Evolutionary conservation across 2,329 filamentous ascomycete genomes (phyloP).

Genomic region (Aureobasidium subglaciale): DNA sequence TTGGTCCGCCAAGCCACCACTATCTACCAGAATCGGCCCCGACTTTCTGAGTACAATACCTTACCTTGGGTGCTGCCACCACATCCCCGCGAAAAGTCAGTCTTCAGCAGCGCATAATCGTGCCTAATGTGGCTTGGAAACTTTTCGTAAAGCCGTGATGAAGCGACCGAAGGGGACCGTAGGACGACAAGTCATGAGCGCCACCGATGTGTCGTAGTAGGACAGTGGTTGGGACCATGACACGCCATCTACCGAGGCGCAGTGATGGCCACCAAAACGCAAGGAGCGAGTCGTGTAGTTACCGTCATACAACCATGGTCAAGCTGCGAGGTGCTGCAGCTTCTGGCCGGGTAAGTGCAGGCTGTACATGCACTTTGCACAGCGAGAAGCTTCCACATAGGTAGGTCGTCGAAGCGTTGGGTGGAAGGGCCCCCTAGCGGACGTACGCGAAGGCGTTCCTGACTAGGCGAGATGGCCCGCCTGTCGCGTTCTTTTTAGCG

Average conservation of each 20-base stretch:
- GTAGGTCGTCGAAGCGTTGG: not conserved
- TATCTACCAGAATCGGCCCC: no score
- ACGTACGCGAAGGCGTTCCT: conserved; percentile 10
- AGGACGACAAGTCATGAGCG: not conserved
- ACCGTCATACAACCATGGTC: not conserved
- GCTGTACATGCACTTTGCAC: not conserved
- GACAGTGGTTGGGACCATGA: not conserved
- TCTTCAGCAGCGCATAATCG: no score
- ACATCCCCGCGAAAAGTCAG: no score
- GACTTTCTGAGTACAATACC: no score
- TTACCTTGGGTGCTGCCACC: no score
- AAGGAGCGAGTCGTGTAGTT: not conserved
- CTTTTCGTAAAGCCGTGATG: not conserved
- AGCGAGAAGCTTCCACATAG: not conserved
- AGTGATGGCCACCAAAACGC: not conserved
- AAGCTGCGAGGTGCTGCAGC: not conserved
- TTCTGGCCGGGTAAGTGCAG: not conserved
- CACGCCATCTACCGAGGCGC: not conserved
- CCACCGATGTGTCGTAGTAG: not conserved
- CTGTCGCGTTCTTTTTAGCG: conserved; percentile 8
- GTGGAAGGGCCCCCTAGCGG: not conserved
- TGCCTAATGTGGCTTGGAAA: not conserved
- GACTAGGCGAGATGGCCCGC: conserved; percentile 1
- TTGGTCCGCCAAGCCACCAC: no score
- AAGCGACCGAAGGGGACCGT: not conserved